phyloP scores from a whole-genome alignment of 2,329 filamentous ascomycete species.

The Lasiodiplodia sp. region DNA sequence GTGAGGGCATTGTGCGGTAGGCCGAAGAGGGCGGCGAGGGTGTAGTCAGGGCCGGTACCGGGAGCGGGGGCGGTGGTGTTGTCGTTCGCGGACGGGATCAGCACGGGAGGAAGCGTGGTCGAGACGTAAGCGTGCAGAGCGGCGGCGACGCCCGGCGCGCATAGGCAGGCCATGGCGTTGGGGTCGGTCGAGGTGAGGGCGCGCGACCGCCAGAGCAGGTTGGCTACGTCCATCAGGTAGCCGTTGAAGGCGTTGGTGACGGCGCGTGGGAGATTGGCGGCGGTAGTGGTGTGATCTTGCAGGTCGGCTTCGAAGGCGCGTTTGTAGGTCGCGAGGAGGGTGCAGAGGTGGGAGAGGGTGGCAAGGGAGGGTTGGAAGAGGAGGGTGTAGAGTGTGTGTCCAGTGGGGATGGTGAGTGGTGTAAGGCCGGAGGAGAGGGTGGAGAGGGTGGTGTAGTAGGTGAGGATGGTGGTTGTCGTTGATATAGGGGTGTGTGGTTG shows the following conservation, averaged over 20 bases:
- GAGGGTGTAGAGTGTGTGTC: conserved; percentile 73
- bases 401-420: conserved; percentile 72
- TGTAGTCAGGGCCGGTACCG: conserved; percentile 50
- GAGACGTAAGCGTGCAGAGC: conserved; percentile 52
- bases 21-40: conserved; percentile 53
- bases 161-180: conserved; percentile 64
- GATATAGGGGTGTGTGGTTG: conserved; percentile 34
- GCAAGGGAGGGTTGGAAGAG: conserved; percentile 70
- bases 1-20: conserved; percentile 57
- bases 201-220: conserved; percentile 78
- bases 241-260: conserved; percentile 73
- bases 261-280: conserved; percentile 33
- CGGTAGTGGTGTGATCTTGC: conserved; percentile 32
- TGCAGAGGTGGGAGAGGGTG: conserved; percentile 72
- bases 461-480: conserved; percentile 58
- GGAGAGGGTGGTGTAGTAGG: conserved; percentile 72
- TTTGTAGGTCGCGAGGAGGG: conserved; percentile 76
- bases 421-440: conserved; percentile 47
- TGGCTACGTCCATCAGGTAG: conserved; percentile 86
- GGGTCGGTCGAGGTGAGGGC: conserved; percentile 72
- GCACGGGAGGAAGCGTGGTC: conserved; percentile 42
- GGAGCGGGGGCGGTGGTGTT: conserved; percentile 54
- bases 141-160: conserved; percentile 55
- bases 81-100: conserved; percentile 44
- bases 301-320: conserved; percentile 68